Base-by-base conservation (phyloP, 495 filamentous ascomycete species). In the Hyaloscypha hepaticicola region DNA sequence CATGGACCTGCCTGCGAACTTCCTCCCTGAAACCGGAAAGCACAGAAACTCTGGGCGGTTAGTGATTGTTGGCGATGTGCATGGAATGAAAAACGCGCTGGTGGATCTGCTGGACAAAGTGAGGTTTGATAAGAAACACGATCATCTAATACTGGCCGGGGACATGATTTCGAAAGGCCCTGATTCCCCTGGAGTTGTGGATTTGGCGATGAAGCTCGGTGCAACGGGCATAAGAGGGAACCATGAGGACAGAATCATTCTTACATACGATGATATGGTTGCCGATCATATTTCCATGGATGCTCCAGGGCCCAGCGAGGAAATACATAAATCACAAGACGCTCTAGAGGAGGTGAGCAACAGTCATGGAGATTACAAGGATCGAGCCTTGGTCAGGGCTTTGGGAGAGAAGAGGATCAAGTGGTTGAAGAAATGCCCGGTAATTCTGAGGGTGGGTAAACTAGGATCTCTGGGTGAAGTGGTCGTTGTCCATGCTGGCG, bases 91-190 rank as follows among this genome's bases (percentile, higher is more conserved):
- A 55, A 66, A 80, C 25, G 83, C 90, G 60, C 79, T 97, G 68
- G 74, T 83, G 49, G 71, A 76, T 16, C 82, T 99, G 7, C 80
- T 99, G 14, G 66, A 79, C 1, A 88, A 93, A 69, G 77, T 90
- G 5, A 70, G 80, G 2, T 97, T 90, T 74, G 76, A 89, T 49
- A 51, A 71, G 16, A 65, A 73, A 19, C 69, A 75, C 0, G 95
- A 99, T 75, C 90, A 96, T 69, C 80, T 97, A 11, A 81, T 97
- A 16, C 80, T 96, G 61, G 82, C 86, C 5, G 95, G 95, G 9
- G 93, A 97, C 72, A 78, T 96, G 66, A 86, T 97, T 68, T 86
- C 88, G 68, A 96, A 96, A 74, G 95, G 95, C 8, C 94, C 94
- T 11, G 87, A 96, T 71, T 93, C 90, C 61, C 56, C 77, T 1